Evolutionary conservation across 495 filamentous ascomycete species (phyloP), one percentile per base, ranked within the genome.

Genomic region (Penicillium riverlandense): DNA sequence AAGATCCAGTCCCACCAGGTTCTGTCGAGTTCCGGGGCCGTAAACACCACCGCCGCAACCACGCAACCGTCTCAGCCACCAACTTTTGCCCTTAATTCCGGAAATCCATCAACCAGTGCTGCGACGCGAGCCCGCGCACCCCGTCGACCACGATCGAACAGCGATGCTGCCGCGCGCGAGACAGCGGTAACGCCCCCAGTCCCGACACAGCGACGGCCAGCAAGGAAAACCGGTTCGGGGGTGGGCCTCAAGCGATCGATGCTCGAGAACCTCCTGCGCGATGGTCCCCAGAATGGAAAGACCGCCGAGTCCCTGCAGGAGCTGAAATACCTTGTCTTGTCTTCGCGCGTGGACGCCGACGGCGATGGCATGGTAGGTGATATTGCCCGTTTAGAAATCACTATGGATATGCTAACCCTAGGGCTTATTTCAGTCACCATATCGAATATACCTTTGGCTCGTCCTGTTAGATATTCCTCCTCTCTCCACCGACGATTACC

Each of bases 401-500:
- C 4, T 22, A 3, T 22, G 22, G 22, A 6, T 6, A 22, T 22
- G 4, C 22, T 22, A 22, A 22, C 22, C 4, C 22, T 4, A 22
- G 35, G 37, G 27, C 22, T 45, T 10, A 33, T 31, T 29, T 15
- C 53, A 96, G 90, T 97, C 92, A n/a, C 77, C 87, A 30, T 79
- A 91, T 43, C 80, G 92, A 50, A 90, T 97, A 49, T 97, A 99
- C 62, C 77, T 95, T 43, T 99, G 92, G 92, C 75, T 96, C 14
- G 85, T 94, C 42, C 77, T 98, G 28, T 84, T 97, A 45, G 83
- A 91, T 57, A 82, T 89, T 31, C 80, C 88, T 7, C 80, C 95
- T 11, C 67, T 96, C 43, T 73, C 78, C 15, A 95, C 94, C 45
- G 85, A 95, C 55, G 72, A 81, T 40, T 97, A 99, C 58, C 84